phyloP scores from a whole-genome alignment of 2,329 filamentous ascomycete species.

The Fusarium tjaetaba region DNA sequence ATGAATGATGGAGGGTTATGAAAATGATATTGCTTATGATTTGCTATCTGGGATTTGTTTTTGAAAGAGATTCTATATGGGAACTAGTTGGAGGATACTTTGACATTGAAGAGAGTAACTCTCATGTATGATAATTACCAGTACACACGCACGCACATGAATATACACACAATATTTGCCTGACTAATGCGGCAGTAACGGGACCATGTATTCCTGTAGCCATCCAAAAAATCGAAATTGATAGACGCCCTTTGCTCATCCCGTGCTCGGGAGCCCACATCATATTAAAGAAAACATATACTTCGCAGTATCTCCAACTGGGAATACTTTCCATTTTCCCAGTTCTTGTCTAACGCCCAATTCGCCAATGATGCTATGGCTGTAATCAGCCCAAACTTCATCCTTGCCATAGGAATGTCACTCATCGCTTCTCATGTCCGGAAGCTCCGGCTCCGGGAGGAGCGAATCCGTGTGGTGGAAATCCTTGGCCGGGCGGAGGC shows the following conservation, averaged over 20 bases:
- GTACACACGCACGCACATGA: neutral
- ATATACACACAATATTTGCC: conserved; percentile 21
- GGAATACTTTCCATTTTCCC: conserved; percentile 16
- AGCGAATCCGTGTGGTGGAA: conserved; percentile 52
- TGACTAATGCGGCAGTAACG: conserved; percentile 8
- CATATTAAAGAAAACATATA: neutral
- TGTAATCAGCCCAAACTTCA: conserved; percentile 31
- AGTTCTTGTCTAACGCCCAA: conserved; percentile 46
- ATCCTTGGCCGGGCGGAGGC: conserved; percentile 56
- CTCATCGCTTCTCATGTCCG: conserved; percentile 54
- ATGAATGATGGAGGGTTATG: conserved; percentile 34
- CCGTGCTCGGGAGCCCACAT: neutral
- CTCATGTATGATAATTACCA: conserved; percentile 33
- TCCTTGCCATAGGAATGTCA: conserved; percentile 1
- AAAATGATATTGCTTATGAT: conserved; percentile 26
- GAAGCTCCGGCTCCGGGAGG: conserved; percentile 49
- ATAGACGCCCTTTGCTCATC: neutral
- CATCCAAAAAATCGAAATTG: neutral
- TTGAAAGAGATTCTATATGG: conserved; percentile 17
- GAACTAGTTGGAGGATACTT: conserved; percentile 26
- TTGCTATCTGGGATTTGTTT: conserved; percentile 31
- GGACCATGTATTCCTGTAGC: neutral
- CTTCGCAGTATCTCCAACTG: conserved; percentile 1
- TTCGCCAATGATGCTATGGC: conserved; percentile 44
- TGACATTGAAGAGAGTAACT: conserved; percentile 21